phyloP scores from a whole-genome alignment of 2,329 filamentous ascomycete species.

The Colletotrichum sojae region DNA sequence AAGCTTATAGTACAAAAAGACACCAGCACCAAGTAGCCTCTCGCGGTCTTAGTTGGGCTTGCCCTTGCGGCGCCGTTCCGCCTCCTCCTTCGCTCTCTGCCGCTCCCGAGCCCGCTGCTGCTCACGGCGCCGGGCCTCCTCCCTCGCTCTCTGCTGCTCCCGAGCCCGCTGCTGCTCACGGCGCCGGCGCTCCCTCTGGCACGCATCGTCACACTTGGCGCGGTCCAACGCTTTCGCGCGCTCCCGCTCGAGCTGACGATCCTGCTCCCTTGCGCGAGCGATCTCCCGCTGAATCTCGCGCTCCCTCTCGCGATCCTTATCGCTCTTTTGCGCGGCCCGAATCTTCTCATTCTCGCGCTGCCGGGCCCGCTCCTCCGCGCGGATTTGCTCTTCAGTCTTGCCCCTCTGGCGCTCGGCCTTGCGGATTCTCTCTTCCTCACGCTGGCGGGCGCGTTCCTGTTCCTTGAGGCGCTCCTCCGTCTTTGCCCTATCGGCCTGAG shows the following conservation, averaged over 20 bases:
- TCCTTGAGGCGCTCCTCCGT: neutral
- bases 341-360: conserved; percentile 3
- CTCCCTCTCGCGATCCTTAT: neutral
- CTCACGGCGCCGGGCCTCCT: neutral
- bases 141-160: neutral
- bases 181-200: neutral
- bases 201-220: neutral
- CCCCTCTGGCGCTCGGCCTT: neutral
- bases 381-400: neutral
- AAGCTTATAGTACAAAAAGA: too few species aligned
- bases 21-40: too few species aligned
- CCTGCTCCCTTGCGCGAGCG: neutral
- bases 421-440: neutral
- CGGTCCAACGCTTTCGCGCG: neutral
- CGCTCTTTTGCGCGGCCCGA: neutral
- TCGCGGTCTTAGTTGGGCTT: neutral
- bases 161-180: neutral
- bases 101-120: neutral
- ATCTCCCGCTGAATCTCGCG: neutral
- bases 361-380: neutral
- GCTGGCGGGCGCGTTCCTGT: neutral
- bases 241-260: neutral
- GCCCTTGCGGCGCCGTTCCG: neutral
- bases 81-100: neutral
- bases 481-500: neutral